phyloP scores from a whole-genome alignment of 805 yeast species.

The Komagataella populi region DNA sequence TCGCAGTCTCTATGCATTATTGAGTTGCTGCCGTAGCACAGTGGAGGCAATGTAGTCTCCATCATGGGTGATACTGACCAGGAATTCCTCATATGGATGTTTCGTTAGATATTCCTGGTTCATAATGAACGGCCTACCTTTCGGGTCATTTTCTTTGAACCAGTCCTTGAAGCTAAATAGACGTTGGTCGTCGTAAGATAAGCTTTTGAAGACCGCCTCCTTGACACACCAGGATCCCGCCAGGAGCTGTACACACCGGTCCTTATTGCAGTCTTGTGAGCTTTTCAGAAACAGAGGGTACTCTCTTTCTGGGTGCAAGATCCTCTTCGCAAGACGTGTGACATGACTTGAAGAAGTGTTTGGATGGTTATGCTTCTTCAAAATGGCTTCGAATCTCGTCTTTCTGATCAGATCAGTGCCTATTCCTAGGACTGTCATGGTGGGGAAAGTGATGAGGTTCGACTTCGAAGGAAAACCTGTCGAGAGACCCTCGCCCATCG shows the following conservation, averaged over 20 bases:
- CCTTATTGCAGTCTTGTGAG: constrained; percentile 6
- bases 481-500: background rate
- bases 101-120: constrained; percentile 14
- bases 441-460: background rate
- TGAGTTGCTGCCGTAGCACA: constrained; percentile 20
- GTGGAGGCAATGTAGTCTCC: constrained; percentile 42
- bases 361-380: constrained; percentile 8
- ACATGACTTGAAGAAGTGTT: constrained; percentile 8
- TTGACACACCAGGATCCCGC: constrained; percentile 63
- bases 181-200: constrained; percentile 34
- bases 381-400: constrained; percentile 29
- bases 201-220: constrained; percentile 58
- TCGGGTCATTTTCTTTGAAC: constrained; percentile 28
- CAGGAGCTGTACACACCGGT: constrained; percentile 19
- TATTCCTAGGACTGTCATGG: constrained; percentile 24
- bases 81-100: constrained; percentile 28
- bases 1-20: background rate
- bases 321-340: constrained; percentile 25
- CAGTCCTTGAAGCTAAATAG: constrained; percentile 44
- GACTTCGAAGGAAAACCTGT: background rate
- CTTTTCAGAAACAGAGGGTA: constrained; percentile 11
- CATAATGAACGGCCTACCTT: constrained; percentile 30
- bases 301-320: constrained; percentile 35
- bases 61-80: constrained; percentile 53
- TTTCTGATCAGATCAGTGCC: constrained; percentile 45